Evolutionary conservation across 2,329 filamentous ascomycete species (phyloP), one percentile per base, ranked within the genome.

Genomic region (Trichophyton verrucosum): DNA sequence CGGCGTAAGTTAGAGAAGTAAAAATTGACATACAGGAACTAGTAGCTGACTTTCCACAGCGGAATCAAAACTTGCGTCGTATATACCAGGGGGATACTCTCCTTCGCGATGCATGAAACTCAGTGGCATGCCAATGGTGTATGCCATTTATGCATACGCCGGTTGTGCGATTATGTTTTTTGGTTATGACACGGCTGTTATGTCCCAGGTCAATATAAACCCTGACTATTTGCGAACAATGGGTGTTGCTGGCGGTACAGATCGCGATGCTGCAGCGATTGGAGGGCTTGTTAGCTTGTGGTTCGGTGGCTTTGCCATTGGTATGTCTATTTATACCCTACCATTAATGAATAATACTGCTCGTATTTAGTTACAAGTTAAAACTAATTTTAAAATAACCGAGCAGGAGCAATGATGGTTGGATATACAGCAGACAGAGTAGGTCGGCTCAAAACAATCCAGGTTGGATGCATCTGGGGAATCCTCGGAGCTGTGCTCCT

Each of bases 231-330:
- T 53, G 3, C 49, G 11, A 13, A n/a, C 7, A 30, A 53, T 53
- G 49, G 49, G 49, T n/a, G 49, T 53, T 53, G 22, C 22, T 24
- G 15, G 49, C 30, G 49, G 49, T 17, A 30, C 49, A 15, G 49
- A 53, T 17, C 49, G 49, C 3, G 49, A 53, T 33, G 49, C 49
- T 13, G 49, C 49, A 13, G 49, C 49, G 30, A 53, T 53, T 53
- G 49, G 49, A 15, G 49, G 49, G 3, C 11, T 53, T 7, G 49
- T 53, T 13, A 53, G 49, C n/a, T 30, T 53, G 49, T 53, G 49
- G 49, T 53, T 53, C 33, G 49, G 49, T n/a, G 49, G 49, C 22
- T 53, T 53, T 53, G 49, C 49, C 5, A 53, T 53, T 53, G 49
- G 49, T 53, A 53, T 30, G 49, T 3, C 3, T 2, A 5, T n/a